Base-by-base conservation (phyloP, 2,329 filamentous ascomycete genomes). In the Teratosphaeria gauchensis region DNA sequence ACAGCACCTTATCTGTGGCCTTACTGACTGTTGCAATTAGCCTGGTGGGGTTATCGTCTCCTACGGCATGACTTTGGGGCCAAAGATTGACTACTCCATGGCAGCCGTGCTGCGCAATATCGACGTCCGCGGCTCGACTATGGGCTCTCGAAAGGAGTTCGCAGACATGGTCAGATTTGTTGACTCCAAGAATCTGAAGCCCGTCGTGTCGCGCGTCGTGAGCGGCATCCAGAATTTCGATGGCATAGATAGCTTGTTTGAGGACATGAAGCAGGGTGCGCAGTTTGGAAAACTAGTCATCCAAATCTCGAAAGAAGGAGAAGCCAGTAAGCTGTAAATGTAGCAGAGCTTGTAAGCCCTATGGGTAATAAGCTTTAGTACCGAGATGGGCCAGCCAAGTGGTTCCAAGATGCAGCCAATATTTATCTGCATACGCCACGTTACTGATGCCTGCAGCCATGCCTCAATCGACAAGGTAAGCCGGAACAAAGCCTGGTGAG, bases 261-360 rank as follows among this genome's bases (percentile, higher is more conserved):
- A 89, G 48, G 90, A 96, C 55, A 95, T 97, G 84, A 90, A 89
- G 71, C 82, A 84, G 5, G 90, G 87, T 0, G 85, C 77, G 62
- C 92, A 97, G 74, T 96, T 97, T 77, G 94, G 92, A 11, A 97
- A 97, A 76, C 74, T 97, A 66, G 90, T 96, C 1, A 83, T 96
- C 64, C 83, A 89, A 66, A 81, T 92, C 31, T 59, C 62, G n/a
- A 66, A 67, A 30, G 69, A 71, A 38, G 60, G 61, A 12, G 63
- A 64, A 54, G 63, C 61, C 56, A 69, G 68, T 56, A 70, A 68
- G 54, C 61, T 71, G 56, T 69, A 66, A 56, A 21, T 48, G 16
- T 48, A 48, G 9, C 2, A 48, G n/a, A 48, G 48, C 46, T 24
- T 30, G 24, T 53, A 53, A 12, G 30, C 11, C 24, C n/a, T n/a